Conservation (phyloP, 2,329 filamentous ascomycete species). For the Nothophoma quercina region DNA sequence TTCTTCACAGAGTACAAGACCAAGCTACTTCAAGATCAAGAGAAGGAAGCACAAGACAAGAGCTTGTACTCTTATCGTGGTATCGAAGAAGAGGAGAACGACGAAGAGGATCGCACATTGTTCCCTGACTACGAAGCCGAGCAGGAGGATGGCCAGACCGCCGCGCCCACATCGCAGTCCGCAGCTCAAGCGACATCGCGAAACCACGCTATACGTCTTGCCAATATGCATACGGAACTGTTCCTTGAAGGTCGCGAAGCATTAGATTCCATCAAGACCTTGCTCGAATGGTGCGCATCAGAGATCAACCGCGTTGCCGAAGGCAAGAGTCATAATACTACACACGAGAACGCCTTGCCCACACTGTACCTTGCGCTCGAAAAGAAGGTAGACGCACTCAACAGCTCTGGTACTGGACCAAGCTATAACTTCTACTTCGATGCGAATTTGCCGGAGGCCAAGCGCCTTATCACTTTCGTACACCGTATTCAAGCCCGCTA, state of each 20-base stretch:
- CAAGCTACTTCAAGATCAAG: conserved; percentile 77
- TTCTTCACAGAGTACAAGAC: conserved; percentile 84
- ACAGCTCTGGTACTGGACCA: conserved; percentile 40
- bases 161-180: neutral
- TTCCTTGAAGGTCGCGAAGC: conserved; percentile 32
- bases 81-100: conserved; percentile 77
- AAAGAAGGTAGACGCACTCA: conserved; percentile 60
- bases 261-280: conserved; percentile 33
- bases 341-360: conserved; percentile 65
- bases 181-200: conserved; percentile 31
- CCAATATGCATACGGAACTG: conserved; percentile 44
- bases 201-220: conserved; percentile 45
- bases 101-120: conserved; percentile 79
- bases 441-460: conserved; percentile 76
- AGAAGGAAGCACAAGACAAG: conserved; percentile 73
- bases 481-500: conserved; percentile 76
- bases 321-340: conserved; percentile 34
- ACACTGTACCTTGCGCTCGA: conserved; percentile 71
- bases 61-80: conserved; percentile 87
- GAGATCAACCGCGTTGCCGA: conserved; percentile 39
- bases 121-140: conserved; percentile 80
- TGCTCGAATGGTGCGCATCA: conserved; percentile 42
- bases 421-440: conserved; percentile 90
- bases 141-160: conserved; percentile 42
- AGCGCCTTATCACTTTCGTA: conserved; percentile 74